phyloP scores from a whole-genome alignment of 1,284 basidiomycete genomes.

The Puccinia triticina region DNA sequence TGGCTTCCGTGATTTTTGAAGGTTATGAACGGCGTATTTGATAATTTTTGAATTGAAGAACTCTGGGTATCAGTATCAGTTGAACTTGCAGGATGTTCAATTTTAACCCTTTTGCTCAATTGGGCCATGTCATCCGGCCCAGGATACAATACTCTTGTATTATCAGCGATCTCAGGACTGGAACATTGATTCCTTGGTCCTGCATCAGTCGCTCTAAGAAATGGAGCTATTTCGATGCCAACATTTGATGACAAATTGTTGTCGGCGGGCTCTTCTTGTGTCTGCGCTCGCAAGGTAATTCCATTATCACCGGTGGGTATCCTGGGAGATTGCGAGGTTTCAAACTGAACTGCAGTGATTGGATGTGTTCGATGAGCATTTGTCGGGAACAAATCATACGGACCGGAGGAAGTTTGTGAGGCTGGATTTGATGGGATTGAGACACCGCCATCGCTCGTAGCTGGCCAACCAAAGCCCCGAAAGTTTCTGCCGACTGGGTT shows the following conservation, averaged over 20 bases:
- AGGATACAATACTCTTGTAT: not conserved
- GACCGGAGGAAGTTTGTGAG: not conserved
- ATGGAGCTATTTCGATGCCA: not conserved
- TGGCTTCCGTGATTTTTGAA: not conserved
- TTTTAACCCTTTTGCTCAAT: not conserved
- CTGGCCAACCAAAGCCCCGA: not conserved
- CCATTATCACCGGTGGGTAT: no score
- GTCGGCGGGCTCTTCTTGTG: not conserved
- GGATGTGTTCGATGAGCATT: not conserved
- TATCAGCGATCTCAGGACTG: not conserved
- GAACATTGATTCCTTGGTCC: not conserved
- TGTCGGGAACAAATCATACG: not conserved
- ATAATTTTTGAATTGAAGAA: not conserved
- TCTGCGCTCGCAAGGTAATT: not conserved
- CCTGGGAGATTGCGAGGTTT: not conserved
- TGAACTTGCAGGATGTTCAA: not conserved
- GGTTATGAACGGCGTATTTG: not conserved
- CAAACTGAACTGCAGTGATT: not conserved
- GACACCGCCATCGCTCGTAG: not conserved
- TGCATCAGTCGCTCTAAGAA: not conserved
- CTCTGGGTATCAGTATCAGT: not conserved
- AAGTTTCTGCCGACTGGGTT: not conserved
- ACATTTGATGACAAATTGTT: not conserved
- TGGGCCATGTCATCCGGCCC: not conserved
- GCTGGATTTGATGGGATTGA: not conserved